Percentiles rank a stretch among this genome's conserved stretches.
Evolutionary conservation across 306 rosid species (phyloP).

Genomic region (Dalbergia cultrata): DNA sequence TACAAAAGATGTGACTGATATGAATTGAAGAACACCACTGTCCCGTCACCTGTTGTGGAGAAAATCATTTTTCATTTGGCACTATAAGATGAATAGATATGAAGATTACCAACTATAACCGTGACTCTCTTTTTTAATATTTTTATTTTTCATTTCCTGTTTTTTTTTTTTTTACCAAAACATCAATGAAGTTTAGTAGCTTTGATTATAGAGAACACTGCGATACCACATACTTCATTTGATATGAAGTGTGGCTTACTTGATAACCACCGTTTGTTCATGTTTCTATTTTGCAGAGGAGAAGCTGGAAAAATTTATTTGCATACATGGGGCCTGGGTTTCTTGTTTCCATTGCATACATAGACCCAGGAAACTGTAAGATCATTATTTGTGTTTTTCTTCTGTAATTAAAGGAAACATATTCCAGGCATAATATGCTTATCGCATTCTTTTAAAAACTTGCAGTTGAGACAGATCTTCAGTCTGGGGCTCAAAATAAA

Average conservation of each 20-base stretch:
- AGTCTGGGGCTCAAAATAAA: constrained; percentile 88
- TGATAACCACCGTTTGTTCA: constrained; percentile 35
- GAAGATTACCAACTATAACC: not conserved
- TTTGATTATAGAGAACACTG: constrained; percentile 28
- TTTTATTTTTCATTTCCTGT: not conserved
- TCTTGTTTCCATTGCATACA: constrained; percentile 97
- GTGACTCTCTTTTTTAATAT: not conserved
- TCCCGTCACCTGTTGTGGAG: not conserved
- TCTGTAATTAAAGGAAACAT: constrained; percentile 18
- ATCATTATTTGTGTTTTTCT: constrained; percentile 41
- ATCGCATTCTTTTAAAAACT: constrained; percentile 38
- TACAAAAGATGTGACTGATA: not conserved
- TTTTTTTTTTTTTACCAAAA: not conserved
- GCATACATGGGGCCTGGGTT: constrained; percentile 98
- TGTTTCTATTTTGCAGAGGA: constrained; percentile 66
- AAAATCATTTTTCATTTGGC: not conserved
- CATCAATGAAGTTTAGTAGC: too few relatives aligned
- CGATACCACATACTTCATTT: constrained; percentile 4
- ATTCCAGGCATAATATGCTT: constrained; percentile 34
- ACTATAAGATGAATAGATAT: not conserved
- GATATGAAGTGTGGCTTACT: constrained; percentile 25
- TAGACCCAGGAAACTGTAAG: constrained; percentile 99
- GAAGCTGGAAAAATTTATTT: constrained; percentile 94
- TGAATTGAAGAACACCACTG: constrained; percentile 9
- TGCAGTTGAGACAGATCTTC: constrained; percentile 96